phyloP scores from a whole-genome alignment of 371 early-diverging fungal species.

The Mucor velutinosus region DNA sequence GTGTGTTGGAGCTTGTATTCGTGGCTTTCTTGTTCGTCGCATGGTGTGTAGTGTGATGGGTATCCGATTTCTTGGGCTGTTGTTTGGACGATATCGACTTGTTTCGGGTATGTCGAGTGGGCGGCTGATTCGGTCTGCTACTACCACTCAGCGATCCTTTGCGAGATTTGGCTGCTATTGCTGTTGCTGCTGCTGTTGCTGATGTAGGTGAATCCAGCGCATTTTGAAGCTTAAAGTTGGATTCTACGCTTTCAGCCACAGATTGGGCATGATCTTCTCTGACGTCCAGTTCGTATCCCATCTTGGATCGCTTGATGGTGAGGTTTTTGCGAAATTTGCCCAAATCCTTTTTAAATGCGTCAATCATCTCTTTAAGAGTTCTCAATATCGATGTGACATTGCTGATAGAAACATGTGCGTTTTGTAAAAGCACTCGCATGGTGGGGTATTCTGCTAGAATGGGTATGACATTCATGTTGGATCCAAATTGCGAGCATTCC shows the following conservation, averaged over 20 bases:
- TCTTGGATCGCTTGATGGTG: slow-evolving; percentile 34
- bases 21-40: not conserved
- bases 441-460: slow-evolving; percentile 65
- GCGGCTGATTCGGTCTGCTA: not conserved
- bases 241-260: slow-evolving; percentile 9
- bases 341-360: slow-evolving; percentile 64
- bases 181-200: not conserved
- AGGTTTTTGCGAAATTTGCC: slow-evolving; percentile 56
- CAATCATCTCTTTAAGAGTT: slow-evolving; percentile 55
- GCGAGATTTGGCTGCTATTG: not conserved
- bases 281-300: slow-evolving; percentile 59
- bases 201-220: slow-evolving; percentile 27
- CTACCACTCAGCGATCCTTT: not conserved
- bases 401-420: slow-evolving; percentile 51
- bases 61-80: not conserved
- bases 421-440: slow-evolving; percentile 71
- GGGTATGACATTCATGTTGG: slow-evolving; percentile 60
- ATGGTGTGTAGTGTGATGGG: not conserved
- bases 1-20: not conserved
- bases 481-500: slow-evolving; percentile 72
- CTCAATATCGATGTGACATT: slow-evolving; percentile 58
- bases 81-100: slow-evolving; percentile 5
- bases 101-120: not conserved
- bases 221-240: slow-evolving; percentile 7
- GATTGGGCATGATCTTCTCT: slow-evolving; percentile 34